Evolutionary conservation across 257 asterid species (phyloP).

Genomic region (Scutellaria barbata): DNA sequence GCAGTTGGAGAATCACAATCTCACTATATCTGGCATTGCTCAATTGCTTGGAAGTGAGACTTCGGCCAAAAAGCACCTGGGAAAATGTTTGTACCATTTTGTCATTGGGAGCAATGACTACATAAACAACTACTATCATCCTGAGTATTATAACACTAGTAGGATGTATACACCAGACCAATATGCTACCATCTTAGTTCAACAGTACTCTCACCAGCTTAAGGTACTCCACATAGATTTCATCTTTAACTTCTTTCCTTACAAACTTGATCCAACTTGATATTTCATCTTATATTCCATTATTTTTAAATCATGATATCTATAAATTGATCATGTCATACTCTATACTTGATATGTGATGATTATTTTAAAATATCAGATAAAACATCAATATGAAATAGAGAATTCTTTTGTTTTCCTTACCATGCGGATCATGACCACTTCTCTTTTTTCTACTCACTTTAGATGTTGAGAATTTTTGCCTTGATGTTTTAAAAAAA

Average conservation of each 20-base stretch:
- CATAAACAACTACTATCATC: conserved; percentile 51
- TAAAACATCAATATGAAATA: no score
- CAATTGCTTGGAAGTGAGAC: conserved; percentile 30
- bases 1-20: conserved; percentile 46
- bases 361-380: no score
- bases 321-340: no score
- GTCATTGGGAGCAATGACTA: conserved; percentile 59
- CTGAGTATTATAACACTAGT: conserved; percentile 40
- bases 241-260: not conserved
- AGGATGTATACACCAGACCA: conserved; percentile 28
- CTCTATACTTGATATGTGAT: no score
- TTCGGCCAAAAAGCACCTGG: conserved; percentile 42
- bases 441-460: no score
- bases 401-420: no score
- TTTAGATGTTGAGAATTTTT: no score
- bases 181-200: conserved; percentile 41
- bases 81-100: conserved; percentile 46
- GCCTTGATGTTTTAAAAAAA: no score
- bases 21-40: conserved; percentile 26
- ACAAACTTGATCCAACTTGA: no score
- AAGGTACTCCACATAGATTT: conserved; percentile 25
- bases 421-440: no score
- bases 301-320: no score
- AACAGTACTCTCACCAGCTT: conserved; percentile 44
- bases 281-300: no score